phyloP scores from a whole-genome alignment of 1,139 yeast genomes.

The Arxiozyma telluris region DNA sequence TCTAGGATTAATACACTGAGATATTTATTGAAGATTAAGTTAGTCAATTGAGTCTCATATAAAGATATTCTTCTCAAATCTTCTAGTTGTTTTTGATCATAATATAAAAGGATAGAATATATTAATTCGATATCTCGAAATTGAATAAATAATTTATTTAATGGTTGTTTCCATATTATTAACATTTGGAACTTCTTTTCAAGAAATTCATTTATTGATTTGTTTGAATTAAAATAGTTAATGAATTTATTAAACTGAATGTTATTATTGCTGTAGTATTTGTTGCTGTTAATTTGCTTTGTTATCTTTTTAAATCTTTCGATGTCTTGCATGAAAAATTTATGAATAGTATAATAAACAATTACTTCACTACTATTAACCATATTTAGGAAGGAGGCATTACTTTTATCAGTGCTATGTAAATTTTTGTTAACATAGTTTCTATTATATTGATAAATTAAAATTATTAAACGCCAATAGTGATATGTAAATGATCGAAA shows the following conservation, averaged over 20 bases:
- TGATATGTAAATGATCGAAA: slow-evolving; percentile 29
- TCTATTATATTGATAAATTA: neutral
- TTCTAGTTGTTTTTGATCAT: slow-evolving; percentile 19
- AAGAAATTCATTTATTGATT: slow-evolving; percentile 18
- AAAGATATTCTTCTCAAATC: slow-evolving; percentile 22
- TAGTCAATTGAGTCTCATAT: slow-evolving; percentile 23
- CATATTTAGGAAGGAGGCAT: neutral
- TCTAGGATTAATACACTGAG: slow-evolving; percentile 15
- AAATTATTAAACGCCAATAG: slow-evolving; percentile 24
- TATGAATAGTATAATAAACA: neutral
- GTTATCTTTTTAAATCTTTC: neutral
- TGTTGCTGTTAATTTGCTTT: neutral
- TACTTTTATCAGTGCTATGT: too few relatives aligned
- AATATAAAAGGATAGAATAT: slow-evolving; percentile 10
- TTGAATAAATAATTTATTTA: neutral
- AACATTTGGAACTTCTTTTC: slow-evolving; percentile 19
- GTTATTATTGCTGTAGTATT: neutral
- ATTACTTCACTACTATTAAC: slow-evolving; percentile 1
- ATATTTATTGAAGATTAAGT: slow-evolving; percentile 24
- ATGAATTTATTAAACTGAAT: neutral
- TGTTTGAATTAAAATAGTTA: neutral
- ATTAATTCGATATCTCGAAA: neutral
- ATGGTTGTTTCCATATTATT: slow-evolving; percentile 20
- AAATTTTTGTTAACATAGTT: neutral
- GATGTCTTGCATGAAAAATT: neutral